Base-by-base conservation (phyloP, 1,284 basidiomycete genomes). In the Cryptococcus wingfieldii region DNA sequence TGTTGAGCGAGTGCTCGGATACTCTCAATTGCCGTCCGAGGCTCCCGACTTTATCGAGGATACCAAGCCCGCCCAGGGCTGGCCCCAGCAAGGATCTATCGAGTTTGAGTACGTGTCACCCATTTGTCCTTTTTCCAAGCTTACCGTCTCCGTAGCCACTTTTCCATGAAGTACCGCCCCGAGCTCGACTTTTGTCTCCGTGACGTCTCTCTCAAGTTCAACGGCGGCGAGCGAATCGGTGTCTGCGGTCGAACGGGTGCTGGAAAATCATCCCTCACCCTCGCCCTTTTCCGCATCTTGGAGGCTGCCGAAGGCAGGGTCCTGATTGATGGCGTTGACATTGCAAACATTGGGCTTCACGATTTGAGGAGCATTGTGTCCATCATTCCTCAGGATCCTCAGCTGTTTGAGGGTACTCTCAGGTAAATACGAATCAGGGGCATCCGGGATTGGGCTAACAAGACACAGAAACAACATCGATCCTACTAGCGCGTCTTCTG, bases 161-260 rank as follows among this genome's bases (percentile, higher is more conserved):
- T 90, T 75, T 88, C 86, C 13, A 87, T 90, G 58, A 80, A 86
- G 50, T 98, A 98, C 77, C 84, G 91, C 34, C 81, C 86, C 0
- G 89, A 87, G 51, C 79, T 96, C 5, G 87, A 89, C 55, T 79
- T 88, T 4, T 87, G 89, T 34, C 78, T 97, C 51, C 86, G 84
- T 61, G 81, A 88, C 52, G 82, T 97, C 51, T 82, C 81, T 19
- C 68, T 97, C 56, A 82, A 65, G 55, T 76, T 79, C 57, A 67
- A 85, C 70, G 82, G 88, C 0, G 83, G 83, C 48, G 88, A 94
- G 71, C 90, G 90, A 64, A 83, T 96, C 49, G 91, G 90, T 19
- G 77, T 94, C 4, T 86, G 86, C 66, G 93, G 93, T 2, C 79
- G 93, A 58, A 97, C 94, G 0, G 92, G 94, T 1, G 89, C 90